Evolutionary conservation across 2,329 filamentous ascomycete species (phyloP), one percentile per base, ranked within the genome.

Genomic region (Teratosphaeria pseudoeucalypti): DNA sequence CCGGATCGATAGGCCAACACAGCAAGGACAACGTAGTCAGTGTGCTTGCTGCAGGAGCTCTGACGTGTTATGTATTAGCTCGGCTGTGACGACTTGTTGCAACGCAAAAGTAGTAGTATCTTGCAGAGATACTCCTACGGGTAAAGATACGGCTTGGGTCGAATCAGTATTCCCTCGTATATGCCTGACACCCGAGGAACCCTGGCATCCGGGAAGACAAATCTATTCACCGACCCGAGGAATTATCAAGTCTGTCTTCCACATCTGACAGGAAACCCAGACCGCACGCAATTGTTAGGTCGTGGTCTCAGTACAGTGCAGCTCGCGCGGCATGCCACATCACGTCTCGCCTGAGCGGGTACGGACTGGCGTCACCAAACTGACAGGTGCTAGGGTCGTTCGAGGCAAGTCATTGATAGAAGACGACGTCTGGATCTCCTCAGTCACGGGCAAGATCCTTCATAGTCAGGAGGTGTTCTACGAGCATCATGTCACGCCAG

Each of bases 391-490:
- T 72, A 85, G 87, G 56, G 78, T 95, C 29, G 79, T 92, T 61
- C 85, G 84, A 68, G 84, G 83, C 65, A 81, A 86, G 64, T 70
- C 79, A 23, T 79, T 96, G 29, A 81, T 95, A 53, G 75, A 84
- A 53, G 85, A 88, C 63, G 92, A 96, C 70, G 81, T 96, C n/a
- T 96, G 90, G 90, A 85, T 96, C 62, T 91, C 88, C 73, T 88
- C 90, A 0, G 71, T 80, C 16, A 90, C 86, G 1, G 92, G 92
- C 65, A 92, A 90, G 73, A 90, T 96, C 68, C 79, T 96, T 55
- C 82, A 85, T 65, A 89, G 81, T 58, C 83, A 85, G 69, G 78
- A 83, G 63, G 78, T 82, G 59, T 81, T 85, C 71, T 92, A 89
- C 71, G 85, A 85, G 66, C 81, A 88, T 57, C 79, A 85, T 54